Base-by-base conservation (phyloP, 345 rosid species). In the Gossypium rotundifolium region DNA sequence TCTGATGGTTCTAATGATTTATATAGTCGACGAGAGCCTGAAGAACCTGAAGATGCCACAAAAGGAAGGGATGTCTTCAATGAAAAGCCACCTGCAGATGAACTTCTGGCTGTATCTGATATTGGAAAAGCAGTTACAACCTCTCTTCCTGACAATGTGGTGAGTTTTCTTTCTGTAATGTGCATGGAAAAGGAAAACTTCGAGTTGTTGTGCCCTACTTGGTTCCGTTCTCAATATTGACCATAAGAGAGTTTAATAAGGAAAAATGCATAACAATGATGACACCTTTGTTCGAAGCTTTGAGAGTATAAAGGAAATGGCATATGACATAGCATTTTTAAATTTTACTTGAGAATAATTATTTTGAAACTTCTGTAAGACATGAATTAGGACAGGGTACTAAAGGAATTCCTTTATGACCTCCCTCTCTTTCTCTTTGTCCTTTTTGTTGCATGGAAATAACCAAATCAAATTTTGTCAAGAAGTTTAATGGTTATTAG, bases 21-120 rank as follows among this genome's bases (percentile, higher is more conserved):
- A 44, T 71, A 79, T 74, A 92, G 96, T 83, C 91, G 83, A 79
- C 88, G 99, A 88, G 99, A 90, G 84, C 98, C 99, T 11, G 98
- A 90, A 86, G 99, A 95, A 79, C 93, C 98, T 71, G 98, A 91
- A 77, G 99, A 95, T 81, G 87, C 96, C 70, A 91, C 89, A 67
- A 94, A 95, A 80, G 98, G 99, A 54, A 93, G 99, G 72, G 96
- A 89, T 58, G 93, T 91, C 72, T 91, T 95, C 77, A 93, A 93
- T 77, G 99, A 95, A 84, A 95, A 95, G 85, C 99, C 99, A 64
- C 94, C 98, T 25, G 84, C 97, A 22, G 98, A 95, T 84, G 99
- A 95, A 83, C 96, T 95, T 83, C 74, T 95, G 94, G 81, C 99
- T 69, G 98, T 79, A 53, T 95, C 99, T 52, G 99, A 95, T 72